Base-by-base conservation (phyloP, 345 rosid species). In the Sonneratia caseolaris region DNA sequence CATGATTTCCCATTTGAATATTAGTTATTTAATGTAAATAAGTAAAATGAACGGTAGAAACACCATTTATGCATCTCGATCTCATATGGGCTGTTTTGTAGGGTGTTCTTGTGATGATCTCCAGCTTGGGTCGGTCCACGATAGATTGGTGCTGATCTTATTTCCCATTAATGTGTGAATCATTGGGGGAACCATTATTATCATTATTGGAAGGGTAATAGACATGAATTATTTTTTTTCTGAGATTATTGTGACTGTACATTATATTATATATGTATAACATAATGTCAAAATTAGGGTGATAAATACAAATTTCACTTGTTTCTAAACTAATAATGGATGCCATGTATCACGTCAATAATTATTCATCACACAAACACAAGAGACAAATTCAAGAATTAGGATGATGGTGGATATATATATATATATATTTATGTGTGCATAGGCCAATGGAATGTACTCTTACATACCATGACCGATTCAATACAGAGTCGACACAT, bases 1-100 rank as follows among this genome's bases (percentile, higher is more conserved):
- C 47, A 75, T 78, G 68, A 67, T 72, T 66, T 59, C 64, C 71
- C 57, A 47, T 55, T 32, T 61, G 51, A 61, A 47, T 24, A 27
- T 0, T 27, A 27, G 32, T 27, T 27, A 27, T 45, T 38, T 45
- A 66, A 68, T 64, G 11, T 72, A 71, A 21, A 10, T 12, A 68
- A 70, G 24, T 27, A 27, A 27, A 76, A 71, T 66, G 77, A 24
- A 80, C 81, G 82, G 78, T 78, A 43, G 73, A 78, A 75, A 70
- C 81, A 38, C 71, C 57, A 68, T 37, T 68, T 71, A 71, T 11
- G 12, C 49, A 3, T 45, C 49, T 7, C 9, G 12, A 45, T 45
- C 49, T 14, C 49, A 45, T 45, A 45, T 45, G 49, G 49, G 49
- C 13, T 45, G 9, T 10, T 45, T 27, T 27, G 32, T 27, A 27